phyloP scores from a whole-genome alignment of 2,329 filamentous ascomycete genomes.

The Sarocladium brachiariae region DNA sequence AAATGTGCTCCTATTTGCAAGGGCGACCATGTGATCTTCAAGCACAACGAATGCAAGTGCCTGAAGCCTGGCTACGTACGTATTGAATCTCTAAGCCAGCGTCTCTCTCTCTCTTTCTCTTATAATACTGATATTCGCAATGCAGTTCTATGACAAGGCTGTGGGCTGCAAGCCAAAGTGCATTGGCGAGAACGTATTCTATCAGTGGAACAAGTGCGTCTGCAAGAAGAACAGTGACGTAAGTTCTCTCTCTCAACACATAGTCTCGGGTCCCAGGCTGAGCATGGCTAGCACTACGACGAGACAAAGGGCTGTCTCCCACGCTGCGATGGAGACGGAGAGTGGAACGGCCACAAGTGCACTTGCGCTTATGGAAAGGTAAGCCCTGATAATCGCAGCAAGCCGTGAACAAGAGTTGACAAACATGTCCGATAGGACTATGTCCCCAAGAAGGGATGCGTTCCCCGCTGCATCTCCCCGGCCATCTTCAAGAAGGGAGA shows the following conservation, averaged over 20 bases:
- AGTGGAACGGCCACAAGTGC: too few species aligned
- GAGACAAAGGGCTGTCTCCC: too few species aligned
- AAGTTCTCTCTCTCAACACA: not conserved
- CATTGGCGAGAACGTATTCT: not conserved
- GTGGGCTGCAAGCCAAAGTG: not conserved
- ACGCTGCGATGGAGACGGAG: too few species aligned
- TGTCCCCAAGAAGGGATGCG: too few species aligned
- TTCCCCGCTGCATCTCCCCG: too few species aligned
- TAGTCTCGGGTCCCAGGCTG: too few species aligned
- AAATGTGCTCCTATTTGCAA: not conserved
- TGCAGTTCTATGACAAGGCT: not conserved
- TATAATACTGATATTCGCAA: too few species aligned
- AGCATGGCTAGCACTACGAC: too few species aligned
- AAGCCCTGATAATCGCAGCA: too few species aligned
- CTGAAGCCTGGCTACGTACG: not conserved
- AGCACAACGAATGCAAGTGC: constrained; percentile 1
- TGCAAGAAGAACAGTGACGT: not conserved
- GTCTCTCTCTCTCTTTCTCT: not conserved
- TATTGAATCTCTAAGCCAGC: not conserved
- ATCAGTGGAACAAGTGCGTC: not conserved
- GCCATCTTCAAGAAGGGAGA: too few species aligned
- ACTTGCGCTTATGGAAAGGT: too few species aligned
- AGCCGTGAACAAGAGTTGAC: not conserved
- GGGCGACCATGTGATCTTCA: not conserved
- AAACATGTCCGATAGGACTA: too few species aligned